Conservation (phyloP, 805 yeast genomes). For the Zygotorulaspora florentina region DNA sequence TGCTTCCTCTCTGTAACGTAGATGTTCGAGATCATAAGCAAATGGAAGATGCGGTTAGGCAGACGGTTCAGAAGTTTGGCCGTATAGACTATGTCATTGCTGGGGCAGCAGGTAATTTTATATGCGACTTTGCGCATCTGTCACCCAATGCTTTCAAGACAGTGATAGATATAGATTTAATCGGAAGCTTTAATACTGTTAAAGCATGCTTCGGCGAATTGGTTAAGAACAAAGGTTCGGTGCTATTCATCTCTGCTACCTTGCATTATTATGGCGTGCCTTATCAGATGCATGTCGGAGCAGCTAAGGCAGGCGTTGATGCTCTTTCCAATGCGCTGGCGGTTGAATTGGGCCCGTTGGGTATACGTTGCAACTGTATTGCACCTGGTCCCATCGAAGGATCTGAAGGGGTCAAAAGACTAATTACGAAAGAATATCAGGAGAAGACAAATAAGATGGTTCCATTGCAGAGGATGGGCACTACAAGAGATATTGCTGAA, state of each 20-base stretch:
- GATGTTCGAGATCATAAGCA: constrained; percentile 73
- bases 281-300: constrained; percentile 84
- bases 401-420: constrained; percentile 79
- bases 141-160: constrained; percentile 85
- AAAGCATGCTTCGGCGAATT: constrained; percentile 75
- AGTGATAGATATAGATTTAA: constrained; percentile 78
- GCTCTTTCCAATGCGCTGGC: constrained; percentile 81
- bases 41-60: constrained; percentile 58
- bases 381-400: constrained; percentile 90
- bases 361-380: constrained; percentile 74
- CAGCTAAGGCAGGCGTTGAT: constrained; percentile 95
- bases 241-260: constrained; percentile 82
- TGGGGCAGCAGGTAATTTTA: constrained; percentile 95
- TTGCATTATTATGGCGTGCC: constrained; percentile 87
- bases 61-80: constrained; percentile 66
- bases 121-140: constrained; percentile 71
- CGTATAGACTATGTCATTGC: constrained; percentile 82
- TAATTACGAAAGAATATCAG: constrained; percentile 43
- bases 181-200: constrained; percentile 86
- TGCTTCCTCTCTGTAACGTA: constrained; percentile 63
- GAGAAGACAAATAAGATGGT: constrained; percentile 43
- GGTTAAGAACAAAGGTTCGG: constrained; percentile 59
- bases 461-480: constrained; percentile 60
- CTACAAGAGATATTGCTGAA: constrained; percentile 76
- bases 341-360: constrained; percentile 87